Percentiles rank a stretch among this genome's conserved stretches.
Evolutionary conservation across 148 eudicot genomes (phyloP).

Genomic region (Camellia sinensis): DNA sequence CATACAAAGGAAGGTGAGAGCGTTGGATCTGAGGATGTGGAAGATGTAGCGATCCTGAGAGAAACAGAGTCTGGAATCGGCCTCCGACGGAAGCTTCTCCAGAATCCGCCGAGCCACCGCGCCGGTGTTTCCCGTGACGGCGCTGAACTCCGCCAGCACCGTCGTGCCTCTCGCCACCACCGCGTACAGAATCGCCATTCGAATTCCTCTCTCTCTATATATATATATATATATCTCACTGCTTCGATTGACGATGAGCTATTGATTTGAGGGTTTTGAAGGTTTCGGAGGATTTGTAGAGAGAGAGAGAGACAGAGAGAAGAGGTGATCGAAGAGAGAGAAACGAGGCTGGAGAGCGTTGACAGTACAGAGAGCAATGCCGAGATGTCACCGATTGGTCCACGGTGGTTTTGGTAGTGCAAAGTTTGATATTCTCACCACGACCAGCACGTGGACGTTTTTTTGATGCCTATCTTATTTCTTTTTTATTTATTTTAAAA

Average conservation of each 20-base stretch:
- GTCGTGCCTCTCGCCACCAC: constrained; percentile 90
- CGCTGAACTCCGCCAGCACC: constrained; percentile 89
- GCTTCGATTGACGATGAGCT: neutral
- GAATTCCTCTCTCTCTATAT: neutral
- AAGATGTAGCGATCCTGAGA: constrained; percentile 93
- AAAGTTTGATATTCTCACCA: too few species aligned
- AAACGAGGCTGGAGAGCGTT: too few species aligned
- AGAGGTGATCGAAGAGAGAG: neutral
- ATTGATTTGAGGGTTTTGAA: neutral
- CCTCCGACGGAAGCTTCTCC: constrained; percentile 68
- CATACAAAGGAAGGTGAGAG: constrained; percentile 80
- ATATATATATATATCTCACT: neutral
- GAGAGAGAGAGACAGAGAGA: neutral
- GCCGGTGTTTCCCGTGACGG: constrained; percentile 81
- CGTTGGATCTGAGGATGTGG: constrained; percentile 76
- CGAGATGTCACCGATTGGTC: too few species aligned
- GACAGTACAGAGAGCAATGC: too few species aligned
- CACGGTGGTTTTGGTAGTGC: too few species aligned
- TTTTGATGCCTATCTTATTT: too few species aligned
- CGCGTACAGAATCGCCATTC: constrained; percentile 86
- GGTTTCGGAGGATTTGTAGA: neutral
- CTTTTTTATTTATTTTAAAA: too few species aligned
- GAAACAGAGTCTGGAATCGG: constrained; percentile 78
- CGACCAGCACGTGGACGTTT: too few species aligned
- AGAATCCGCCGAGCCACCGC: constrained; percentile 84